These are phyloP conservation scores for Penicillium dipodomyicola DNA, from an alignment of 495 filamentous ascomycete species.

Conservation along the genomic window DNA sequence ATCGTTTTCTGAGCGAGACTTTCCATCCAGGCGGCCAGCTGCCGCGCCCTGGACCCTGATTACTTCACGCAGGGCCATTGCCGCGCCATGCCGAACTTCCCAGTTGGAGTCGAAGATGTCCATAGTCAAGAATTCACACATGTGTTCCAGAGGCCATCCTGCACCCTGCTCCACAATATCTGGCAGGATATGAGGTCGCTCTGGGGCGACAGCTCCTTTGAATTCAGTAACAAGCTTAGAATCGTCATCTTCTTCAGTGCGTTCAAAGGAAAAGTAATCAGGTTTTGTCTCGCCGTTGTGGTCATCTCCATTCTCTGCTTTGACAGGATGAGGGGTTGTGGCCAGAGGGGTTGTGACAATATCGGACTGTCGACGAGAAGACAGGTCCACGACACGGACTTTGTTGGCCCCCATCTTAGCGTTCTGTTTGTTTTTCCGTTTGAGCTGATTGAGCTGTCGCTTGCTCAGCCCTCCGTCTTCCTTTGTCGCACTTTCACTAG, in stretches of 20 bases:
- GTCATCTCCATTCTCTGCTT: conserved; percentile 58
- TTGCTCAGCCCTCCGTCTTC: conserved; percentile 80
- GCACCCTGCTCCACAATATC: conserved; percentile 72
- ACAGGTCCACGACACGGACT: conserved; percentile 84
- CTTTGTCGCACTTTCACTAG: conserved; percentile 45
- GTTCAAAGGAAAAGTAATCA: conserved; percentile 87
- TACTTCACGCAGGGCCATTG: conserved; percentile 91
- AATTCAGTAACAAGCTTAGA: conserved; percentile 92
- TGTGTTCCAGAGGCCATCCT: conserved; percentile 83
- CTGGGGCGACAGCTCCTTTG: conserved; percentile 70
- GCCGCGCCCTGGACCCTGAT: conserved; percentile 87
- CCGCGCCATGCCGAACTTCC: conserved; percentile 96
- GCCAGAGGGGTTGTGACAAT: conserved; percentile 60
- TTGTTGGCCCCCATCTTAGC: conserved; percentile 85
- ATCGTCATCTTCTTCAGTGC: conserved; percentile 75
- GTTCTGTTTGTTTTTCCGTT: conserved; percentile 81
- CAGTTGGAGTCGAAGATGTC: conserved; percentile 93
- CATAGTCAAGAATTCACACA: conserved; percentile 88
- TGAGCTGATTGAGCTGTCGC: conserved; percentile 88
- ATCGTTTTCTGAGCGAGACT: conserved; percentile 71
- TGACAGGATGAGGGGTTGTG: conserved; percentile 65
- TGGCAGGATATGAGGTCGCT: conserved; percentile 57
- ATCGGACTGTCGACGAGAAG: conserved; percentile 67
- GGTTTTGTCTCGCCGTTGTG: conserved; percentile 46
- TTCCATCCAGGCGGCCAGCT: conserved; percentile 75